Conservation (phyloP, 2,329 filamentous ascomycete species). For the Calonectria fujianensis region DNA sequence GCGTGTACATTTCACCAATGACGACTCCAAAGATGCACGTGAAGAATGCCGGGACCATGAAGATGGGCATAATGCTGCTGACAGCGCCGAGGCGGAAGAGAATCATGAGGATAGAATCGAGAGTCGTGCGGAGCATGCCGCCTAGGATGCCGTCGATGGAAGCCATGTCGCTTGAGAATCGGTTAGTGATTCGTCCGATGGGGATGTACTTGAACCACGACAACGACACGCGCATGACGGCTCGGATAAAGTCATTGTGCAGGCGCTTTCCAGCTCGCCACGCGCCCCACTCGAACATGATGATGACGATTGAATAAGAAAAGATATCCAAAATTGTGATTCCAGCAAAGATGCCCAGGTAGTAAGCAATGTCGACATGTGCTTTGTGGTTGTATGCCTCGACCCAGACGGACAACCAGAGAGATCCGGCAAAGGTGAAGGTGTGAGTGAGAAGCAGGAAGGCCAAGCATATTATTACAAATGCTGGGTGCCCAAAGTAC, state of each 20-base stretch:
- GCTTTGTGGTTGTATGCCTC: conserved; percentile 68
- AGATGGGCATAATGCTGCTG: conserved; percentile 71
- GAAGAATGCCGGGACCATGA: conserved; percentile 67
- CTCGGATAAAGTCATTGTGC: conserved; percentile 71
- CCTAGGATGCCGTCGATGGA: conserved; percentile 71
- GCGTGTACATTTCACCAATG: conserved; percentile 71
- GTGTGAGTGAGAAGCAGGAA: conserved; percentile 65
- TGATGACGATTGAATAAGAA: conserved; percentile 64
- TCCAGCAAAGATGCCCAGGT: conserved; percentile 71
- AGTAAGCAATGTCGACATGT: conserved; percentile 68
- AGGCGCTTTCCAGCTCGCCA: conserved; percentile 74
- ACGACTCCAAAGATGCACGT: conserved; percentile 67
- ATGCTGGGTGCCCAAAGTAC: conserved; percentile 68
- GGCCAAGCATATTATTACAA: conserved; percentile 63
- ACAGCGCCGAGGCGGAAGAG: conserved; percentile 68
- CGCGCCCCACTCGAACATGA: conserved; percentile 72
- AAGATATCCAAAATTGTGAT: conserved; percentile 66
- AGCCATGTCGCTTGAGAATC: conserved; percentile 75
- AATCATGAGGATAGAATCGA: conserved; percentile 66
- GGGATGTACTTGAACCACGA: conserved; percentile 75
- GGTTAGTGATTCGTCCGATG: conserved; percentile 72
- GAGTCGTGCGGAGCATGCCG: conserved; percentile 64
- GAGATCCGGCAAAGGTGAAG: conserved; percentile 64
- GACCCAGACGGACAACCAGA: conserved; percentile 73
- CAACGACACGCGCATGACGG: conserved; percentile 72